Evolutionary conservation across 1,284 basidiomycete genomes (phyloP).

Genomic region (Porogramme epimiltina): DNA sequence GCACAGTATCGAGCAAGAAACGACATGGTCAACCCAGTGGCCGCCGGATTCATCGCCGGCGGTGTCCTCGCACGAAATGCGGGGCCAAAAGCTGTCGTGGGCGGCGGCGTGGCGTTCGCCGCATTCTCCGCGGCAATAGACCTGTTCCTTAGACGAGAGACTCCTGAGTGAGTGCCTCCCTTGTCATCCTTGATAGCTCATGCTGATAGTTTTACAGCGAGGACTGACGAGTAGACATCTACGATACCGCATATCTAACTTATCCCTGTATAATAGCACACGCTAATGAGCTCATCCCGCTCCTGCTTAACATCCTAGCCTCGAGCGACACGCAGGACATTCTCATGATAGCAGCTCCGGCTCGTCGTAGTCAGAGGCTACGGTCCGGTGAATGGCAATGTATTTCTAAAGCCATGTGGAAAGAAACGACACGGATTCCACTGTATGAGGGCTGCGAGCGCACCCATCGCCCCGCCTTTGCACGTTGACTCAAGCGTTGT

Average conservation of each 20-base stretch:
- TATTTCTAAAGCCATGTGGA: no score
- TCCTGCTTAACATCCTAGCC: background rate
- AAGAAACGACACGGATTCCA: no score
- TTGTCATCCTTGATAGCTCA: no score
- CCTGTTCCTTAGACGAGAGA: slow-evolving; percentile 80
- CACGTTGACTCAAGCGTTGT: no score
- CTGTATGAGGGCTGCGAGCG: no score
- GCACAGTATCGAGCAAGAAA: slow-evolving; percentile 92
- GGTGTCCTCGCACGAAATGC: slow-evolving; percentile 84
- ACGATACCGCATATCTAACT: slow-evolving; percentile 9
- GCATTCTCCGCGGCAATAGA: slow-evolving; percentile 92
- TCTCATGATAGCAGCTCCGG: no score
- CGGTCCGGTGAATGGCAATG: background rate
- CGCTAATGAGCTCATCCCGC: slow-evolving; percentile 6
- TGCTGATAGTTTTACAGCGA: slow-evolving; percentile 8
- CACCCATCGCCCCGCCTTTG: no score
- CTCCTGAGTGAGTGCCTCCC: slow-evolving; percentile 71
- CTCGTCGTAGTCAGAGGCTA: no score
- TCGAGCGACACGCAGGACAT: no score
- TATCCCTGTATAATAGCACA: slow-evolving; percentile 12
- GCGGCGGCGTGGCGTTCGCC: slow-evolving; percentile 87
- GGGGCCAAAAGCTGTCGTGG: slow-evolving; percentile 80
- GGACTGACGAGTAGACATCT: slow-evolving; percentile 15
- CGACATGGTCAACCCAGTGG: slow-evolving; percentile 84
- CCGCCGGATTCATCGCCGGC: slow-evolving; percentile 75